Evolutionary conservation across 495 filamentous ascomycete genomes (phyloP), one percentile per base, ranked within the genome.

Genomic region (Lophiotrema nucula): DNA sequence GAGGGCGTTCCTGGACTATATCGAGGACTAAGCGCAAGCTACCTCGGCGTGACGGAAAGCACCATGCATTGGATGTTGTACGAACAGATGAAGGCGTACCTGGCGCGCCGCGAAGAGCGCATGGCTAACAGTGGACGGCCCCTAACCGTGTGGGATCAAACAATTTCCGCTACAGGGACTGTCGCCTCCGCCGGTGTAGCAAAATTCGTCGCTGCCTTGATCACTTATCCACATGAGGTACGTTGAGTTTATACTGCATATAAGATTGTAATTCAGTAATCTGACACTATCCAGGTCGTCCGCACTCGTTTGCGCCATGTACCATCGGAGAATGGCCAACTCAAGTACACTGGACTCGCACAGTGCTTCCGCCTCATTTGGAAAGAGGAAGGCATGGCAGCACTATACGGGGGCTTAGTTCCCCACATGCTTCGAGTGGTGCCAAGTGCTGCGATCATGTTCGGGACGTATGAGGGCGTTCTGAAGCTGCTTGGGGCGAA

Each of bases 211-310:
- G 90, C 90, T 0, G 84, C 88, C 27, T 66, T 92, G 21, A 71
- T 90, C 51, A 90, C 90, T 1, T 96, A 96, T 74, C 90, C 90
- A 1, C 90, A 96, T 66, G 90, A 96, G 81, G 86, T 88, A 50
- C 31, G 56, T 27, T 5, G 3, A 13, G 39, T 58, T n/a, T 27
- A 35, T 46, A 2, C 45, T 28, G 8, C n/a, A 48, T 23, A 57
- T 43, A 21, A 43, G 31, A 8, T 15, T 35, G 31, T n/a, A n/a
- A n/a, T n/a, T n/a, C n/a, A 12, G 23, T 42, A 11, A 26, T 35
- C 45, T 58, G 16, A 59, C 44, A 28, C 60, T 63, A 22, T 66
- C 46, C 56, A 87, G 84, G 88, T 92, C 35, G 88, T 87, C 13
- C 78, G 90, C 42, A 95, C 90, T 15, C 78, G 90, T 46, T 74